Evolutionary conservation across 2,329 filamentous ascomycete species (phyloP).

Genomic region (Ophiostoma piceae): DNA sequence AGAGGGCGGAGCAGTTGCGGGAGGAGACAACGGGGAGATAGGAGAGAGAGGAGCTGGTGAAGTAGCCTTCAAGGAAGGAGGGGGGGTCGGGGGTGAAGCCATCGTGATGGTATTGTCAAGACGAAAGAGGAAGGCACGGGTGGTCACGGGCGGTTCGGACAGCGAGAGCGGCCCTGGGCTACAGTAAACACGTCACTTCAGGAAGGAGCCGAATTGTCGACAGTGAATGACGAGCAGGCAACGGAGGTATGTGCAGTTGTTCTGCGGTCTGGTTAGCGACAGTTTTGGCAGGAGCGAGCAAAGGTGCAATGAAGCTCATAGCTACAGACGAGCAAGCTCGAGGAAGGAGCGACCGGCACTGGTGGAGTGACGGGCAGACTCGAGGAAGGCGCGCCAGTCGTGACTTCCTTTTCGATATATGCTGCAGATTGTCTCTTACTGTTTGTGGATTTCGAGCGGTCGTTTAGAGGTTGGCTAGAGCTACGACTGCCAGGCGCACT

Average conservation of each 20-base stretch:
- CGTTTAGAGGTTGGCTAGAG: neutral
- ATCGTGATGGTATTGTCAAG: neutral
- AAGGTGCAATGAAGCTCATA: neutral
- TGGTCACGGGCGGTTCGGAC: neutral
- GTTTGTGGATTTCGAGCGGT: neutral
- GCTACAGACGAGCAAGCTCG: neutral
- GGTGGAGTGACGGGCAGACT: neutral
- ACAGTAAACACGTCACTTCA: neutral
- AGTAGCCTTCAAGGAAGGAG: slow-evolving; percentile 11
- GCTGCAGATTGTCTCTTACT: neutral
- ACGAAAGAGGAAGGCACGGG: neutral
- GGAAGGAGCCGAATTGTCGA: slow-evolving; percentile 14
- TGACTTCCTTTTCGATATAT: slow-evolving; percentile 16
- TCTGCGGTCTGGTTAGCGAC: neutral
- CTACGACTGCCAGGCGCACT: neutral
- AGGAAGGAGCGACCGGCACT: slow-evolving; percentile 17
- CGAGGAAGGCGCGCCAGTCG: neutral
- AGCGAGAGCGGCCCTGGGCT: neutral
- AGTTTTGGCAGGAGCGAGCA: neutral
- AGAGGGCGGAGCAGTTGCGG: neutral
- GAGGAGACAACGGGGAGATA: neutral
- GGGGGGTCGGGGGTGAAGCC: slow-evolving; percentile 15
- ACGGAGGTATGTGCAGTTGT: neutral
- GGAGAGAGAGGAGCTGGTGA: slow-evolving; percentile 10
- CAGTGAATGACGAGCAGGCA: neutral